Evolutionary conservation across 495 filamentous ascomycete genomes (phyloP).

Genomic region (Neurospora terricola): DNA sequence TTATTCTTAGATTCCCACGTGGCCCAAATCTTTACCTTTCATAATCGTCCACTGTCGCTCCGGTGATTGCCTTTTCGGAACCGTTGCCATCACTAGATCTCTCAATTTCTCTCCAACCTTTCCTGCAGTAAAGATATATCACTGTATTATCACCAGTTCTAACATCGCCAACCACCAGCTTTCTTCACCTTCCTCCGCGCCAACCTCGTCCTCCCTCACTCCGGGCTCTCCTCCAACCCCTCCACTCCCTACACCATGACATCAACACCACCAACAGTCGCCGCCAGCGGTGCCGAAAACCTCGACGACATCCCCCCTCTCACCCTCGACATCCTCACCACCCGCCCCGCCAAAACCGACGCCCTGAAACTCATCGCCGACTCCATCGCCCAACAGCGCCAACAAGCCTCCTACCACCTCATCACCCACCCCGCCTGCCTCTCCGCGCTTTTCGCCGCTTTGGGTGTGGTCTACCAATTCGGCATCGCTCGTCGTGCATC

Average conservation of each 20-base stretch:
- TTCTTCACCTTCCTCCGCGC: constrained; percentile 48
- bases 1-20: neutral
- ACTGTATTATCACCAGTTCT: neutral
- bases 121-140: neutral
- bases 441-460: constrained; percentile 12
- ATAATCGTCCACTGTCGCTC: neutral
- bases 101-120: neutral
- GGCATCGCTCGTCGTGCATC: constrained; percentile 12
- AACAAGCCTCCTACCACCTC: constrained; percentile 25
- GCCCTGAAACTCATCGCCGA: constrained; percentile 35
- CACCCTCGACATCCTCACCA: constrained; percentile 25
- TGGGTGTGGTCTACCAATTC: constrained; percentile 27
- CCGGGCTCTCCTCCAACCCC: constrained; percentile 27
- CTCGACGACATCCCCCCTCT: constrained; percentile 31
- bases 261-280: constrained; percentile 4
- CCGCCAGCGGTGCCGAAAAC: constrained; percentile 4
- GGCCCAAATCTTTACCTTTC: neutral
- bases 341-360: constrained; percentile 28
- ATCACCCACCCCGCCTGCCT: constrained; percentile 33
- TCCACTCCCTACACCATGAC: constrained; percentile 22
- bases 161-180: constrained; percentile 23
- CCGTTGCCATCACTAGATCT: neutral
- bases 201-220: constrained; percentile 43
- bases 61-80: neutral
- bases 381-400: constrained; percentile 38